Percentiles rank a stretch among this genome's conserved stretches.
Evolutionary conservation across 768 basidiomycete genomes (phyloP).

Genomic region (Naematelia encephala): DNA sequence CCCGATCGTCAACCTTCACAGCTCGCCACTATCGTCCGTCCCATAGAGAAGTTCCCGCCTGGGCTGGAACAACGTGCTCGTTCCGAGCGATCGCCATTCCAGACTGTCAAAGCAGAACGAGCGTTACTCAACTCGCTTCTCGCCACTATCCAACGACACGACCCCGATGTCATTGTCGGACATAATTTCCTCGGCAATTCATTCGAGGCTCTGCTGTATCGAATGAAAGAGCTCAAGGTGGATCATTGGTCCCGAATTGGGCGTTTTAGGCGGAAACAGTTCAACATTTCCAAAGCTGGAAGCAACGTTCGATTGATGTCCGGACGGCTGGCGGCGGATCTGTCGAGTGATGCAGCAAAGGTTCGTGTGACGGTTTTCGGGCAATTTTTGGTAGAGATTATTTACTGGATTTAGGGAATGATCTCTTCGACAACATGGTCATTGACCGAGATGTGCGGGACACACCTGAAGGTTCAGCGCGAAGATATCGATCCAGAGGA

Average conservation of each 20-base stretch:
- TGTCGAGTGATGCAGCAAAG: conserved; percentile 91
- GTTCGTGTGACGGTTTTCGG: conserved; percentile 57
- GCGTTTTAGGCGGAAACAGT: conserved; percentile 75
- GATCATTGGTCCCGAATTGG: conserved; percentile 94
- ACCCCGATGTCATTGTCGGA: conserved; percentile 91
- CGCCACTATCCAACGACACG: conserved; percentile 76
- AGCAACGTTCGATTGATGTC: conserved; percentile 72
- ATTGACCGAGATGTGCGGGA: conserved; percentile 90
- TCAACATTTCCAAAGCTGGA: conserved; percentile 56
- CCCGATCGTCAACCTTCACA: conserved; percentile 78
- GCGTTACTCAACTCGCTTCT: conserved; percentile 79
- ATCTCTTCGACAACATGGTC: conserved; percentile 98
- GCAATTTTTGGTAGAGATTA: not conserved
- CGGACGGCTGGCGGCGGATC: conserved; percentile 84
- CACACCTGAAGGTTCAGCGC: conserved; percentile 77
- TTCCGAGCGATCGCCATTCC: conserved; percentile 62
- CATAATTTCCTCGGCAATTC: conserved; percentile 90
- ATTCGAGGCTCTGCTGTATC: conserved; percentile 82
- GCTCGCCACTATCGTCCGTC: conserved; percentile 83
- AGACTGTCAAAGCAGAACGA: conserved; percentile 74
- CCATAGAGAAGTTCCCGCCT: conserved; percentile 78
- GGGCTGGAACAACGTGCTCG: conserved; percentile 73
- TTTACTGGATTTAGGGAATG: conserved; percentile 66
- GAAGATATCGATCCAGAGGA: conserved; percentile 97
- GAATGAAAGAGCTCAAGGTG: conserved; percentile 83